Percentiles rank a stretch among this genome's conserved stretches.
Conservation (phyloP, 768 basidiomycete species). For the Kwoniella dejecticola region DNA sequence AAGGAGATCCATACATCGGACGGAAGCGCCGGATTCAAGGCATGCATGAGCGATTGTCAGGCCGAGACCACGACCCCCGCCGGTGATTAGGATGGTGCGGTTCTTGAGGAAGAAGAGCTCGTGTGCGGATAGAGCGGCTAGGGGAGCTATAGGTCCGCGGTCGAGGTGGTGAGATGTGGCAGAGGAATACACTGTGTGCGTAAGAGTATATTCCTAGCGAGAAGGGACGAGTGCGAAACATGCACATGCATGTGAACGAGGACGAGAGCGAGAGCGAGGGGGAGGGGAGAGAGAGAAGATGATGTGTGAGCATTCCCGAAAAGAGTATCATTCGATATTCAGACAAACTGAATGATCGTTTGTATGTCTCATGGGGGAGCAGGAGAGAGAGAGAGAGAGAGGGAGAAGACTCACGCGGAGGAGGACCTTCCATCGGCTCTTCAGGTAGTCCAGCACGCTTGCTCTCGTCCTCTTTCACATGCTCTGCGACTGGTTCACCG, state of each 20-base stretch:
- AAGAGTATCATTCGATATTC: slow-evolving; percentile 3
- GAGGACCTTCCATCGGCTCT: slow-evolving; percentile 23
- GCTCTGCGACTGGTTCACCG: slow-evolving; percentile 29
- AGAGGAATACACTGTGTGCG: neutral
- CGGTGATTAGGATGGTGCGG: slow-evolving; percentile 44
- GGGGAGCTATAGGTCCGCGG: slow-evolving; percentile 17
- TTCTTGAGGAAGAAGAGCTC: slow-evolving; percentile 40
- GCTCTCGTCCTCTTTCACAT: slow-evolving; percentile 29
- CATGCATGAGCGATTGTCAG: slow-evolving; percentile 43
- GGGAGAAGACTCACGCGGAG: slow-evolving; percentile 13
- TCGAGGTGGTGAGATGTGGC: neutral
- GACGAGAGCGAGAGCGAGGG: no score
- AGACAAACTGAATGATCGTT: neutral
- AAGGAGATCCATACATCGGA: slow-evolving; percentile 43
- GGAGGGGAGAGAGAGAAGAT: no score
- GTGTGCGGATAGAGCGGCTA: slow-evolving; percentile 24
- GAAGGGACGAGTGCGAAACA: no score
- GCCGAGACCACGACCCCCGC: slow-evolving; percentile 49
- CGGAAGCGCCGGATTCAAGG: slow-evolving; percentile 42
- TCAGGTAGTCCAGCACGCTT: slow-evolving; percentile 22
- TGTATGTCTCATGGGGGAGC: neutral
- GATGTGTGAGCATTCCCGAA: no score
- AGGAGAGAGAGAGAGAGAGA: neutral
- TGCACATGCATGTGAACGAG: neutral
- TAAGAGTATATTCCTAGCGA: neutral